Conservation (phyloP, 345 rosid genomes). For the Eucalyptus polybractea region DNA sequence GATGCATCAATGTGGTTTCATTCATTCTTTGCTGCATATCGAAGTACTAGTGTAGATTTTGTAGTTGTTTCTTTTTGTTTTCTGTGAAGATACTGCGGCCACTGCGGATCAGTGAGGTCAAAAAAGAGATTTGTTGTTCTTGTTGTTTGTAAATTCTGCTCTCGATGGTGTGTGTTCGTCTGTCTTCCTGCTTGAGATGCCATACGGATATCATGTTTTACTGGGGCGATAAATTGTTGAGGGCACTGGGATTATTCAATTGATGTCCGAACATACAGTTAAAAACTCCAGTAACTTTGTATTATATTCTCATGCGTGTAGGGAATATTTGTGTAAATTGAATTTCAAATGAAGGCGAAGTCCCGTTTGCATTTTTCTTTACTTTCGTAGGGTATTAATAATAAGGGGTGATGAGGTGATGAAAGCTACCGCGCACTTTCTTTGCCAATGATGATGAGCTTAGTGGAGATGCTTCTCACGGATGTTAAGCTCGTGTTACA, state of each 20-base stretch:
- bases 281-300: too few relatives aligned
- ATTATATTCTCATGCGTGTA: not conserved
- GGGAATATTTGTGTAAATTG: not conserved
- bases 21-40: not conserved
- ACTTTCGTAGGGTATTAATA: not conserved
- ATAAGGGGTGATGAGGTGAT: not conserved
- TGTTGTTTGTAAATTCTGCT: not conserved
- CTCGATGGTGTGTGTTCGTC: not conserved
- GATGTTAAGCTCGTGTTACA: not conserved
- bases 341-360: too few relatives aligned
- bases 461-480: not conserved
- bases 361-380: too few relatives aligned
- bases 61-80: not conserved
- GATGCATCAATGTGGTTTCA: not conserved
- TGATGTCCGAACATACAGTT: not conserved
- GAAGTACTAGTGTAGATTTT: not conserved
- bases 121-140: not conserved
- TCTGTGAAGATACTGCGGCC: not conserved
- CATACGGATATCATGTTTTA: not conserved
- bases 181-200: not conserved
- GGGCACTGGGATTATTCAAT: not conserved
- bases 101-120: not conserved
- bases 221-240: not conserved
- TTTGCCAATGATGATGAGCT: not conserved
- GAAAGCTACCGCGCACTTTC: not conserved